phyloP scores from a whole-genome alignment of 495 filamentous ascomycete species.

The Tuber melanosporum region DNA sequence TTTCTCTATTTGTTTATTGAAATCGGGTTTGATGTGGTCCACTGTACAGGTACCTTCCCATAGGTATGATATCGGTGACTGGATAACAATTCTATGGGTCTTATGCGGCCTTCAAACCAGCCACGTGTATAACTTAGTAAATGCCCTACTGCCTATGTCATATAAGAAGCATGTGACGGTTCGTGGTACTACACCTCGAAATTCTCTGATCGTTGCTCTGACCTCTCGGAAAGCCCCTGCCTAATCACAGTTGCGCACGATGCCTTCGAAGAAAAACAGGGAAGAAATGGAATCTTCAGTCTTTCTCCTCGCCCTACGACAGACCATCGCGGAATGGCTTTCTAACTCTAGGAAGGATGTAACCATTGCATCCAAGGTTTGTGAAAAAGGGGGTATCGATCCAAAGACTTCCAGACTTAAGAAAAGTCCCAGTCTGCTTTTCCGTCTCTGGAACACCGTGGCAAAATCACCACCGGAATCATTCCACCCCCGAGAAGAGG shows the following conservation, averaged over 20 bases:
- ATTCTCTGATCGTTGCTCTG: neutral
- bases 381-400: neutral
- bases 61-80: too few relatives aligned
- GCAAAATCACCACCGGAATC: neutral
- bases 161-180: neutral
- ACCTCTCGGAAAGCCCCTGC: neutral
- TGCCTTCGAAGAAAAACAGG: neutral
- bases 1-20: too few relatives aligned
- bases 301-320: neutral
- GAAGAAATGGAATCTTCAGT: neutral
- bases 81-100: neutral
- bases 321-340: neutral
- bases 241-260: neutral
- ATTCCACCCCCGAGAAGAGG: neutral
- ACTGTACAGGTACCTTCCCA: too few relatives aligned
- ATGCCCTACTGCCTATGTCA: neutral
- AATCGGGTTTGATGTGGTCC: too few relatives aligned
- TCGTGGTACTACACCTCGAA: neutral
- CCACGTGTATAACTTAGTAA: neutral
- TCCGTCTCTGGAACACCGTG: conserved; percentile 20
- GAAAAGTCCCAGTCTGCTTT: conserved; percentile 21
- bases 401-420: conserved; percentile 8
- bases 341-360: neutral
- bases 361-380: neutral
- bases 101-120: neutral